phyloP scores from a whole-genome alignment of 805 yeast species.

The Yarrowia sp. region DNA sequence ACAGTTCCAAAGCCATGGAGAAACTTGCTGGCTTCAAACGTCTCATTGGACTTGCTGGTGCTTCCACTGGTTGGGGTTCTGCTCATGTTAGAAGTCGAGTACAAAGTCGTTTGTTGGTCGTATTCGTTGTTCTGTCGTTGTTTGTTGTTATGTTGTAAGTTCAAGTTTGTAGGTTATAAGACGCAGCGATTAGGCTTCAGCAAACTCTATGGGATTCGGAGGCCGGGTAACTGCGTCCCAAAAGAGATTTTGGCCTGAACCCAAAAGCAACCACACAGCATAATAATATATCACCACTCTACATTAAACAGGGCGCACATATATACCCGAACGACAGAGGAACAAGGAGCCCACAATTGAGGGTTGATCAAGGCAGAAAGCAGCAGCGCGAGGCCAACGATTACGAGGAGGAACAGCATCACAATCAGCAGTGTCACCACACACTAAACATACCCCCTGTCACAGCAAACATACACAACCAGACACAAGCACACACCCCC shows the following conservation, averaged over 20 bases:
- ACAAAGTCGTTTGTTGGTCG: not conserved
- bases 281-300: constrained; percentile 32
- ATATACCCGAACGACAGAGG: not conserved
- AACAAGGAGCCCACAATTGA: no score
- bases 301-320: constrained; percentile 16
- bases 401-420: no score
- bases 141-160: not conserved
- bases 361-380: no score
- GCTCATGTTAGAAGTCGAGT: not conserved
- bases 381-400: no score
- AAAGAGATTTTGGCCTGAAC: constrained; percentile 31
- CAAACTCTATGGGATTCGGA: not conserved
- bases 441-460: not conserved
- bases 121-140: no score
- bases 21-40: constrained; percentile 31
- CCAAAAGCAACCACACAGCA: constrained; percentile 29
- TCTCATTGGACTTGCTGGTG: constrained; percentile 22
- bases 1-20: constrained; percentile 22
- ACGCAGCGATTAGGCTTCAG: constrained; percentile 34
- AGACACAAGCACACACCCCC: not conserved
- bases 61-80: constrained; percentile 17
- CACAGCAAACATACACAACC: not conserved
- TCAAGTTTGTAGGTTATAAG: not conserved
- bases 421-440: not conserved
- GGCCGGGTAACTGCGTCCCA: constrained; percentile 28